Percentiles rank a stretch among this genome's conserved stretches.
phyloP scores from a whole-genome alignment of 2,329 filamentous ascomycete genomes.

The Cucurbitaria berberidis region DNA sequence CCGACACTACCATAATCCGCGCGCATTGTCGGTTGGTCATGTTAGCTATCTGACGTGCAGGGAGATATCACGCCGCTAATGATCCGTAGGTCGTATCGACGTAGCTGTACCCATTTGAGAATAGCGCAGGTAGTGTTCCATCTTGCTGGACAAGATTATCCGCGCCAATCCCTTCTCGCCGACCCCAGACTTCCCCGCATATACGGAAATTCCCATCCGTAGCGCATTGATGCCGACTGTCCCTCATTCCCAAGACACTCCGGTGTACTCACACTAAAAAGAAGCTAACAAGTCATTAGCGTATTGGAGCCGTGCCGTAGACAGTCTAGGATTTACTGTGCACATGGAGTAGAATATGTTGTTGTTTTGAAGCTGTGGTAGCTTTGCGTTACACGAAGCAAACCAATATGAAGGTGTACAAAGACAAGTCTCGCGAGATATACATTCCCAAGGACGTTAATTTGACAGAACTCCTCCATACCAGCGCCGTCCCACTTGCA shows the following conservation, averaged over 20 bases:
- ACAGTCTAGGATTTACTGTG: too few relatives aligned
- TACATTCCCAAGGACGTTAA: slow-evolving; percentile 50
- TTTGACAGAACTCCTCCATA: slow-evolving; percentile 54
- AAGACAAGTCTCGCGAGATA: slow-evolving; percentile 5
- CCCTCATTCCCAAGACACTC: too few relatives aligned
- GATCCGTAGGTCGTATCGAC: neutral
- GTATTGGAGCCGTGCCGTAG: too few relatives aligned
- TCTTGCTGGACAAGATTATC: neutral
- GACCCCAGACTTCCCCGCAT: neutral
- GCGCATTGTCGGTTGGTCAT: too few relatives aligned
- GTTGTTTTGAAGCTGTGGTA: neutral
- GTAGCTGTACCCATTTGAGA: neutral
- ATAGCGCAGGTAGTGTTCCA: neutral
- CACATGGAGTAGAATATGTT: neutral
- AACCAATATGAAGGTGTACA: slow-evolving; percentile 23
- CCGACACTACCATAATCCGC: neutral
- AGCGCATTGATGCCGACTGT: too few relatives aligned
- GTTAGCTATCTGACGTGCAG: neutral
- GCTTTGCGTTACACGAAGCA: neutral
- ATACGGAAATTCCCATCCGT: too few relatives aligned
- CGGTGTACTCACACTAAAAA: neutral
- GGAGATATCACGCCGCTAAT: neutral
- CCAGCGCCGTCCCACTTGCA: slow-evolving; percentile 43
- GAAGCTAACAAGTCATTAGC: neutral
- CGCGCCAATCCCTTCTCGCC: neutral